A percentile compares a stretch with the other conserved stretches of the same genome.
Conservation (phyloP, 2,329 filamentous ascomycete genomes). For the Colletotrichum coccodes region DNA sequence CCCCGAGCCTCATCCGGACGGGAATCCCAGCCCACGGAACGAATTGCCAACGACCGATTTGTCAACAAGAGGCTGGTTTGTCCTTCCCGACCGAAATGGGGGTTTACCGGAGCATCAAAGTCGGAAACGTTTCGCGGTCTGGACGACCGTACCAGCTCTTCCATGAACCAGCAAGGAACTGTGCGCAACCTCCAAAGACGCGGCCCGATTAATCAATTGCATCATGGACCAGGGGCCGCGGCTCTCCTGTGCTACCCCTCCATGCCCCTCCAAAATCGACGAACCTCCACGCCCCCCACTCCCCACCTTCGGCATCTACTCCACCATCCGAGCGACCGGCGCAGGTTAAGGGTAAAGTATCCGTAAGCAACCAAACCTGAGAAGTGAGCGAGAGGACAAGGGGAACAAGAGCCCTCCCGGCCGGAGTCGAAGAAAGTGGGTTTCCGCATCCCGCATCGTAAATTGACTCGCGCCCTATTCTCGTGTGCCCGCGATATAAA, state of each 20-base stretch:
- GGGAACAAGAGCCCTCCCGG: not conserved
- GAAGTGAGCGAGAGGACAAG: not conserved
- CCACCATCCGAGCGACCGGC: constrained; percentile 19
- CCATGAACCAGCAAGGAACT: not conserved
- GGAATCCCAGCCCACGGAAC: constrained; percentile 9
- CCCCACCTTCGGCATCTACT: constrained; percentile 3
- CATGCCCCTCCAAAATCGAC: constrained; percentile 1
- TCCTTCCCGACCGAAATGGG: not conserved
- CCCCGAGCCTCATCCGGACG: constrained; percentile 4
- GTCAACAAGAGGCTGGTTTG: not conserved
- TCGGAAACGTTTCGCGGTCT: not conserved
- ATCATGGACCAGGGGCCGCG: constrained; percentile 29
- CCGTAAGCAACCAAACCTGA: constrained; percentile 15
- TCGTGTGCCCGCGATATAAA: constrained; percentile 10
- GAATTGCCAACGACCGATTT: not conserved
- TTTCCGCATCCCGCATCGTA: constrained; percentile 15
- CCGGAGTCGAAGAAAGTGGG: constrained; percentile 3
- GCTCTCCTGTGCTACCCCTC: constrained; percentile 1
- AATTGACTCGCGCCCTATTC: constrained; percentile 15
- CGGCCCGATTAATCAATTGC: constrained; percentile 17
- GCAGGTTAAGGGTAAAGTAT: not conserved
- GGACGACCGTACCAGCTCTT: not conserved
- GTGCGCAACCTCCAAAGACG: not conserved
- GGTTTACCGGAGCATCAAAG: not conserved
- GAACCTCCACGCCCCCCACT: not conserved